Evolutionary conservation across 129 eudicot species (phyloP).

Genomic region (Saussurea involucrata): DNA sequence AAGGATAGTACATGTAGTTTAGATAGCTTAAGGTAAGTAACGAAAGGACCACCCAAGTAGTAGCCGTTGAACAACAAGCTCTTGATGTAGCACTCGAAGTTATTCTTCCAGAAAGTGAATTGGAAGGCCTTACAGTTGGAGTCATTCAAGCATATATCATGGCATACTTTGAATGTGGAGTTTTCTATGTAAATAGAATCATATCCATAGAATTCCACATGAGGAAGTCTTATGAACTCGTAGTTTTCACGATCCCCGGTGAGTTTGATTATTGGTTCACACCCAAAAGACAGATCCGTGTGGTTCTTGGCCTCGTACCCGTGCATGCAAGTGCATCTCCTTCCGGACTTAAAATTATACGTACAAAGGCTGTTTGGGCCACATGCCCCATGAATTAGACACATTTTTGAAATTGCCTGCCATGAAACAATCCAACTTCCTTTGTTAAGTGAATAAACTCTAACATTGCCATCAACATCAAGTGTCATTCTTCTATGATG

Average conservation of each 20-base stretch:
- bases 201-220: conserved; percentile 28
- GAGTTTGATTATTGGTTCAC: conserved; percentile 16
- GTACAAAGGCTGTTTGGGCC: conserved; percentile 32
- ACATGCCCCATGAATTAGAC: conserved; percentile 37
- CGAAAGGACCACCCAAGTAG: neutral
- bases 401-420: conserved; percentile 26
- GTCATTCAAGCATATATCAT: conserved; percentile 7
- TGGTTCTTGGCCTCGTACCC: conserved; percentile 28
- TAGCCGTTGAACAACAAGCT: conserved; percentile 20
- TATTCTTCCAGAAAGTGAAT: conserved; percentile 3
- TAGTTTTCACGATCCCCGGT: neutral
- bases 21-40: conserved; percentile 17
- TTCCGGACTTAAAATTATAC: conserved; percentile 7
- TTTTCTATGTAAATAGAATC: neutral
- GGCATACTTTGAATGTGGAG: conserved; percentile 13
- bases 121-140: conserved; percentile 31
- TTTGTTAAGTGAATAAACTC: conserved; percentile 29
- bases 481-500: conserved; percentile 36
- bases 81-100: conserved; percentile 20
- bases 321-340: conserved; percentile 30
- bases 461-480: conserved; percentile 38
- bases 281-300: conserved; percentile 23
- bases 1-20: neutral
- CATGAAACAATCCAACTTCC: conserved; percentile 36
- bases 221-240: conserved; percentile 3